A percentile compares a stretch with the other conserved stretches of the same genome.
Conservation (phyloP, 257 asterid genomes). For the Nicotiana tomentosiformis region DNA sequence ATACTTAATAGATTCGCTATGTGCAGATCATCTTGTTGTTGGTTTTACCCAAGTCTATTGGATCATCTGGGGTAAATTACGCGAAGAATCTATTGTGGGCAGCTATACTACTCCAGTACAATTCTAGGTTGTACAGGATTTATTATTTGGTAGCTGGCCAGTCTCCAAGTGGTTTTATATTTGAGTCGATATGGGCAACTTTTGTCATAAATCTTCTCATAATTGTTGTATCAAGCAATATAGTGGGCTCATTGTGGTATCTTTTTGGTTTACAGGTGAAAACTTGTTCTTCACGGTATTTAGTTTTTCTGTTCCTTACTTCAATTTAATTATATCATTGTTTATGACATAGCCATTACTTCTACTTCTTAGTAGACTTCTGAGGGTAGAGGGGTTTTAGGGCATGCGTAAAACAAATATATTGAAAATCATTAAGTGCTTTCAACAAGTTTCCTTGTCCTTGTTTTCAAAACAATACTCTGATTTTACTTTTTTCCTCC, state of each 20-base stretch:
- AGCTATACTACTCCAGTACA: constrained; percentile 61
- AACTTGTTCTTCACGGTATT: background rate
- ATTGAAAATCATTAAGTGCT: background rate
- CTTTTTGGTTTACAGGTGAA: constrained; percentile 78
- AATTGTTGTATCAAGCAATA: constrained; percentile 64
- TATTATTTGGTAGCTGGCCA: constrained; percentile 67
- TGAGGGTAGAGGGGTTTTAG: background rate
- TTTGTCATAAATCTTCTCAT: constrained; percentile 68
- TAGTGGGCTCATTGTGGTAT: constrained; percentile 89
- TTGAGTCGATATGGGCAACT: constrained; percentile 85
- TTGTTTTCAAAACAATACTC: background rate
- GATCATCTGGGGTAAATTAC: constrained; percentile 47
- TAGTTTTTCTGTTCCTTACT: background rate
- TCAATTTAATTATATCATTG: background rate
- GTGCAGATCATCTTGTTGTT: constrained; percentile 59
- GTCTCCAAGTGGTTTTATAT: constrained; percentile 67
- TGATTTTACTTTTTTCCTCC: too few relatives aligned
- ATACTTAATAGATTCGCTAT: background rate
- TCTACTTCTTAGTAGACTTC: background rate
- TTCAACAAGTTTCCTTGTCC: constrained; percentile 1
- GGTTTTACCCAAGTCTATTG: constrained; percentile 46
- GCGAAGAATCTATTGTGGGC: constrained; percentile 59
- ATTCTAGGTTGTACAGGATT: constrained; percentile 71
- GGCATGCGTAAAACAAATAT: background rate
- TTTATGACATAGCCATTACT: background rate